phyloP scores from a whole-genome alignment of 495 filamentous ascomycete species.

The Podospora sp. region DNA sequence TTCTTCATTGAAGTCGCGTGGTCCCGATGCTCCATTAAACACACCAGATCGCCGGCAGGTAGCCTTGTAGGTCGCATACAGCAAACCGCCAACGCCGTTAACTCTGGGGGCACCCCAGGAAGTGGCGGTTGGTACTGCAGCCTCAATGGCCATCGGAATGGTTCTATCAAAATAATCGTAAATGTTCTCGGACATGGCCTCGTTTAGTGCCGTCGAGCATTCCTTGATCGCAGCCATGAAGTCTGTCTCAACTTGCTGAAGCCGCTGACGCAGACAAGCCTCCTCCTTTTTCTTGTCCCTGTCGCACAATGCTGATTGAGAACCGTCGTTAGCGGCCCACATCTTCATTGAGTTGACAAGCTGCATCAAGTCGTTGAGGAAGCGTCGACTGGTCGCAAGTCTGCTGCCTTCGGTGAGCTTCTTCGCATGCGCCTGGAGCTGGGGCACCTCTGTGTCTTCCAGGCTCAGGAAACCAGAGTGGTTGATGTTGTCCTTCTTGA shows the following conservation, averaged over 20 bases:
- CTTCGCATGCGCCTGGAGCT: constrained; percentile 61
- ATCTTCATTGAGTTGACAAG: constrained; percentile 61
- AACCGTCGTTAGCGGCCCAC: constrained; percentile 57
- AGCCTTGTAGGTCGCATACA: constrained; percentile 66
- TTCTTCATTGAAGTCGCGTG: constrained; percentile 53
- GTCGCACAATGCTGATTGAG: constrained; percentile 43
- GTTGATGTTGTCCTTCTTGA: constrained; percentile 44
- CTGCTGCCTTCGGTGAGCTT: constrained; percentile 56
- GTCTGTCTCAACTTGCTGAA: constrained; percentile 50
- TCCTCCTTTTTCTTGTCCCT: constrained; percentile 47
- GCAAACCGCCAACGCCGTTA: constrained; percentile 46
- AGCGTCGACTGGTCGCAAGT: constrained; percentile 28
- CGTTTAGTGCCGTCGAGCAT: constrained; percentile 40
- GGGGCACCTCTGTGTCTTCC: constrained; percentile 57
- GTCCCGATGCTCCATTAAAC: constrained; percentile 38
- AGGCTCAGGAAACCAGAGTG: constrained; percentile 40
- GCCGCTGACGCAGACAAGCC: constrained; percentile 41
- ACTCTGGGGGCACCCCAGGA: constrained; percentile 53
- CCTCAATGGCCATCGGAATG: constrained; percentile 41
- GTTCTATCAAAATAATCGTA: constrained; percentile 46
- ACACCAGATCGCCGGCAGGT: constrained; percentile 51
- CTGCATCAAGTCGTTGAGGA: constrained; percentile 55
- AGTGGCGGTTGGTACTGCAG: constrained; percentile 43
- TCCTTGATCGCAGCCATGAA: constrained; percentile 40
- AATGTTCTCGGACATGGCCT: constrained; percentile 47